Base-by-base conservation (phyloP, 495 filamentous ascomycete species). In the Lasiosphaeria hispida region DNA sequence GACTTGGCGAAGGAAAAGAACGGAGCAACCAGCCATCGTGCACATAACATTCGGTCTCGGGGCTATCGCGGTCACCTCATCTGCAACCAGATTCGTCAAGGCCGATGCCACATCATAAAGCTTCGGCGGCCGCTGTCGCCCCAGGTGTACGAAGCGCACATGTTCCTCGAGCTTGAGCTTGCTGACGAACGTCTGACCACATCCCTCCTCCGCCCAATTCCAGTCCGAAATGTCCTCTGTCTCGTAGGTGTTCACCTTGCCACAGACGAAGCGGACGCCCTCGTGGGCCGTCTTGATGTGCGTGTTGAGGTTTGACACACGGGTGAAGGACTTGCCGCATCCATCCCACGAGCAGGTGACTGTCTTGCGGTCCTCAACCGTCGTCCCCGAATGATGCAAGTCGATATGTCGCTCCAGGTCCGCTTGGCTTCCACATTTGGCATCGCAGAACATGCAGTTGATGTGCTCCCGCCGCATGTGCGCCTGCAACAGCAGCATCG, bases 101-200 rank as follows among this genome's bases (percentile, higher is more conserved):
- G 57, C 49, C 18, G 59, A 57, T 53, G 70, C 47, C 69, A 72
- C 48, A 65, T 74, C 10, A 30, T 73, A 72, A 18, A 64, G 57
- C 43, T 65, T 59, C 34, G 74, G 74, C 19, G 75, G 75, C 41
- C 77, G 69, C 18, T 74, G 69, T 36, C 84, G 74, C 4, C 85
- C 84, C 37, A 94, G 65, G 68, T 96, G 92, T 0, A 85, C 73
- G 9, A 83, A 89, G 17, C 89, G 85, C 39, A 95, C 79, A 61
- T 96, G 92, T 45, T 91, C 87, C 71, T 92, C 88, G 0, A 96
- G 76, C 48, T 80, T 84, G n/a, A 79, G 74, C 68, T 91, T 92
- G 57, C 84, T 85, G 19, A 76, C 75, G 59, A 91, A 92, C 14
- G 75, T 75, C 49, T 81, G 78, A 0, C 85, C 87, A 63, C 92